phyloP scores from a whole-genome alignment of 2,329 filamentous ascomycete species.

The Chalara sp. region DNA sequence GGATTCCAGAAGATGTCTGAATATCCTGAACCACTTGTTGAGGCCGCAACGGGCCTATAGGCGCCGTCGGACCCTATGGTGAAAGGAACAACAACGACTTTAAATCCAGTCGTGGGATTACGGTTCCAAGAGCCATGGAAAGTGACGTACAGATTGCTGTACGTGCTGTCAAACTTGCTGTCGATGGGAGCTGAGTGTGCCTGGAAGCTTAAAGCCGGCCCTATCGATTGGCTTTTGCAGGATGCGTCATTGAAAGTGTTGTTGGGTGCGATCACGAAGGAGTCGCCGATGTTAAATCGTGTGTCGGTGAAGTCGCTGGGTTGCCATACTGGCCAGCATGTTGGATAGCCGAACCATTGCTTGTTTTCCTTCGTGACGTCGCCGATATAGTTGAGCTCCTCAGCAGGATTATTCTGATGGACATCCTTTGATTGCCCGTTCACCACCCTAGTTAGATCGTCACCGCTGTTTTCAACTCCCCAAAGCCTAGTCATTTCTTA shows the following conservation, averaged over 20 bases:
- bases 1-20: conserved; percentile 10
- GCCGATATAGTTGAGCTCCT: conserved; percentile 69
- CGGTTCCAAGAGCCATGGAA: conserved; percentile 29
- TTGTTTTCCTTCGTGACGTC: conserved; percentile 22
- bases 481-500: conserved; percentile 41
- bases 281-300: conserved; percentile 38
- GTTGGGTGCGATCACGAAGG: conserved; percentile 38
- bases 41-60: conserved; percentile 4
- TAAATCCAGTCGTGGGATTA: conserved; percentile 7
- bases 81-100: conserved; percentile 8
- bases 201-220: conserved; percentile 52
- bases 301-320: conserved; percentile 37
- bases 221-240: conserved; percentile 36
- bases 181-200: conserved; percentile 68
- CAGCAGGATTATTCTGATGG: conserved; percentile 62
- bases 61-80: conserved; percentile 7
- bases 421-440: conserved; percentile 51
- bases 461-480: conserved; percentile 52
- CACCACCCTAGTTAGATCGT: conserved; percentile 65
- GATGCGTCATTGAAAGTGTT: conserved; percentile 35
- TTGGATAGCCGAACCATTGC: conserved; percentile 60
- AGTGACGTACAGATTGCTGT: conserved; percentile 55
- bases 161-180: conserved; percentile 55
- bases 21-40: conserved; percentile 2
- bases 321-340: conserved; percentile 62